phyloP scores from a whole-genome alignment of 192 early-diverging fungal species.

The Backusella luteola region DNA sequence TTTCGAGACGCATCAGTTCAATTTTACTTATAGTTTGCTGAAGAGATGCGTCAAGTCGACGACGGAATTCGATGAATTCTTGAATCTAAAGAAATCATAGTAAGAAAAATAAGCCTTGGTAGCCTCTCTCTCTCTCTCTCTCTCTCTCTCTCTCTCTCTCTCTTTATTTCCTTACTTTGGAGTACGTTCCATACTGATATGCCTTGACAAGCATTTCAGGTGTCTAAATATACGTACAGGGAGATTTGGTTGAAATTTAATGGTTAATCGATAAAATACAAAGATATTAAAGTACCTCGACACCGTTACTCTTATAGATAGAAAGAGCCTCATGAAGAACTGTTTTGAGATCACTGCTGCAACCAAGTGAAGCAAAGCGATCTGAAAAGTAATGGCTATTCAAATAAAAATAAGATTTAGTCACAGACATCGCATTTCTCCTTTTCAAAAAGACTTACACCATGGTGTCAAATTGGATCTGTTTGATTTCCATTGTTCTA shows the following conservation, averaged over 20 bases:
- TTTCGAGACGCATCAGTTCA: slow-evolving; percentile 65
- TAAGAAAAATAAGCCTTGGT: slow-evolving; percentile 43
- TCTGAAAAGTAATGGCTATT: slow-evolving; percentile 66
- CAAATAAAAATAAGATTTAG: slow-evolving; percentile 1
- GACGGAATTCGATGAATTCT: slow-evolving; percentile 84
- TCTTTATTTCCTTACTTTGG: slow-evolving; percentile 56
- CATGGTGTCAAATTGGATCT: slow-evolving; percentile 90
- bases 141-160: not conserved
- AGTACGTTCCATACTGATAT: slow-evolving; percentile 82
- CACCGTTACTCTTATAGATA: slow-evolving; percentile 77
- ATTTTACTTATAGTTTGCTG: slow-evolving; percentile 69
- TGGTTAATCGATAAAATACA: not conserved
- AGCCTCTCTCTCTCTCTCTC: not conserved
- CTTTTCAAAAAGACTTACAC: slow-evolving; percentile 46
- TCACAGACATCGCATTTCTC: slow-evolving; percentile 6
- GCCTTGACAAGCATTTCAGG: slow-evolving; percentile 87
- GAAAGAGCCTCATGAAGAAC: slow-evolving; percentile 59
- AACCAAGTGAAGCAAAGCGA: slow-evolving; percentile 51
- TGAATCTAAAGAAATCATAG: slow-evolving; percentile 54
- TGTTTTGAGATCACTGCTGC: slow-evolving; percentile 47
- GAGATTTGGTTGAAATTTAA: not conserved
- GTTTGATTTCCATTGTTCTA: slow-evolving; percentile 82
- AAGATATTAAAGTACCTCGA: slow-evolving; percentile 51
- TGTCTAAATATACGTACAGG: slow-evolving; percentile 46
- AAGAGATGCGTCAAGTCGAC: slow-evolving; percentile 68